Evolutionary conservation across 2,329 filamentous ascomycete species (phyloP), one percentile per base, ranked within the genome.

Genomic region (Aspergillus quadricinctus): DNA sequence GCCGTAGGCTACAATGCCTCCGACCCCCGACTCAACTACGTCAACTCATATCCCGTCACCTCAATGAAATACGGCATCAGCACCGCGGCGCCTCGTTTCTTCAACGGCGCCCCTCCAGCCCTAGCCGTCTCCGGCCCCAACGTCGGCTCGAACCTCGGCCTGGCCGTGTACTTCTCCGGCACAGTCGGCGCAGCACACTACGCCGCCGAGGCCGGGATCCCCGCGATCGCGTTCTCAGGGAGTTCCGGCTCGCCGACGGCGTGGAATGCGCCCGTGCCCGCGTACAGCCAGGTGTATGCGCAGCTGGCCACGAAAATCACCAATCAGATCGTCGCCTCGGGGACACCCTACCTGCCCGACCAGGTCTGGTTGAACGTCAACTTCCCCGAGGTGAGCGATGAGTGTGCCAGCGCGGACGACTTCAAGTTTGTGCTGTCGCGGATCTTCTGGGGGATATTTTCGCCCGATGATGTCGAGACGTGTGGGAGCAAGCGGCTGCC

Each of bases 11-110:
- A 72, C 61, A 87, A 89, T 65, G 71, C 75, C 9, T 80, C 80
- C 0, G 76, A 82, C 57, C 77, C 82, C 0, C 80, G 82, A 4
- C 78, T 88, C 48, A 87, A 88, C 77, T 90, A 87, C 78, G 87
- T 90, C 57, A 90, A 90, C 75, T 86, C 84, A 0, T 88, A 77
- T 72, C 86, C 87, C 0, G 83, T 84, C 1, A 89, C 86, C 0
- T 77, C 83, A 1, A 84, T 88, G 65, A 80, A 82, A 56, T 81
- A 83, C 67, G 87, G 86, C 40, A 83, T 89, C 66, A 73, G 83
- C 57, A 79, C 74, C 4, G 78, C 85, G 37, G 80, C 78, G 0
- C 79, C 81, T 0, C 73, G 77, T 43, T 74, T 83, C 54, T 88
- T 85, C 77, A 78, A 77, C 54, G 75, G 75, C 4, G 67, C 69